Conservation (phyloP, 306 rosid genomes). For the Glycine tomentella region DNA sequence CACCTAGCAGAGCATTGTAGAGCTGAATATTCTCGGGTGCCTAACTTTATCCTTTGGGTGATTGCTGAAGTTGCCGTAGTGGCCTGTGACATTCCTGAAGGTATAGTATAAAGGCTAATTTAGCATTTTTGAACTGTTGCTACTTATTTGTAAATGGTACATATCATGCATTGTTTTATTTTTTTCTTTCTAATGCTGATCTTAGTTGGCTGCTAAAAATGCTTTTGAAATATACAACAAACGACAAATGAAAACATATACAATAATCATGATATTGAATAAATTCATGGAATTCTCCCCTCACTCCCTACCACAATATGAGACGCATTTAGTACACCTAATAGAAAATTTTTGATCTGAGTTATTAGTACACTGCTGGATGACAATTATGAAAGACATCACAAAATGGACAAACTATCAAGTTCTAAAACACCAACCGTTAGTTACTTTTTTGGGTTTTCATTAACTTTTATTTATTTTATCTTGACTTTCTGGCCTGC, state of each 20-base stretch:
- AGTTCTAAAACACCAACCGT: no score
- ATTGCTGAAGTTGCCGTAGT: slow-evolving; percentile 83
- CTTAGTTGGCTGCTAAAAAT: background rate
- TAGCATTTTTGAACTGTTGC: slow-evolving; percentile 18
- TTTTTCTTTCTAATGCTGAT: background rate
- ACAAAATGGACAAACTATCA: no score
- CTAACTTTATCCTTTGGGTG: slow-evolving; percentile 75
- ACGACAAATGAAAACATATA: background rate
- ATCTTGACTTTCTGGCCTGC: slow-evolving; percentile 19
- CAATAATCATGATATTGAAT: background rate
- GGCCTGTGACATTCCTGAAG: slow-evolving; percentile 92
- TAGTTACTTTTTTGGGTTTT: background rate
- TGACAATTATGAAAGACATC: background rate
- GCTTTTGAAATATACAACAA: background rate
- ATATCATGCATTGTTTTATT: background rate
- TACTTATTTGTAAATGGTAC: background rate
- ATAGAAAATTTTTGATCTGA: background rate
- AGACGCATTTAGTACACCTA: background rate
- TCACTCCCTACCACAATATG: background rate
- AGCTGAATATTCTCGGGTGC: slow-evolving; percentile 63
- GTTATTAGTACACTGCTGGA: background rate
- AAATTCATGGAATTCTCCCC: background rate
- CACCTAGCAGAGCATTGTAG: slow-evolving; percentile 93
- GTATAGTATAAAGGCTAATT: slow-evolving; percentile 54
- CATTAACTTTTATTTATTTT: background rate